Base-by-base conservation (phyloP, 108 stramenopile species). In the Pelagomonas calceolata region DNA sequence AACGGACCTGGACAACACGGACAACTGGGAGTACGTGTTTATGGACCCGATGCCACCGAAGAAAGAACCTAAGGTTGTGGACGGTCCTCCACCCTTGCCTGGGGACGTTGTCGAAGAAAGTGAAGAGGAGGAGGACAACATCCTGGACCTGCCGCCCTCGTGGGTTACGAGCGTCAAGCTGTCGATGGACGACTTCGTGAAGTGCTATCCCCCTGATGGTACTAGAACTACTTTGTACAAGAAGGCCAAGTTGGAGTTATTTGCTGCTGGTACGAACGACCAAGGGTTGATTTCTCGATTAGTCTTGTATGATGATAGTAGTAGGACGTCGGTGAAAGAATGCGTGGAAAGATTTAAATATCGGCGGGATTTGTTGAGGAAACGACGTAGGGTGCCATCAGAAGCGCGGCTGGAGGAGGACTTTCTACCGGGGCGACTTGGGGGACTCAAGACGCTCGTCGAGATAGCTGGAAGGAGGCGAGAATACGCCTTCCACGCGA, bases 171-270 rank as follows among this genome's bases (percentile, higher is more conserved):
- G 73, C 63, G 67, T 89, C 15, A 36, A 37, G 29, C 35, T 92
- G 0, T 32, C 75, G 35, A 72, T 79, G 10, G 78, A 69, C 32
- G 37, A 65, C 35, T 82, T 73, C 71, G 36, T 33, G 32, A 36
- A 70, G 51, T 67, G 75, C 12, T 89, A 86, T 69, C 84, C 86
- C 4, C 85, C 85, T 17, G 34, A 63, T 16, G 88, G 88, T 0
- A 79, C 65, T 36, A 79, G 83, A 14, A 78, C 76, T 26, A 66
- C 85, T 51, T 75, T 81, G 33, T 84, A 84, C 67, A 34, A 77
- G 31, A 68, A 80, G 70, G 73, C 85, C 45, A 90, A 85, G 75
- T 68, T 87, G 16, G 87, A 89, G 67, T 72, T 85, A 21, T 90
- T 88, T 72, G 86, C 87, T 26, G 70, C 72, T 26, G 66, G 63